Base-by-base conservation (phyloP, 495 filamentous ascomycete genomes). In the Penicillium steckii region DNA sequence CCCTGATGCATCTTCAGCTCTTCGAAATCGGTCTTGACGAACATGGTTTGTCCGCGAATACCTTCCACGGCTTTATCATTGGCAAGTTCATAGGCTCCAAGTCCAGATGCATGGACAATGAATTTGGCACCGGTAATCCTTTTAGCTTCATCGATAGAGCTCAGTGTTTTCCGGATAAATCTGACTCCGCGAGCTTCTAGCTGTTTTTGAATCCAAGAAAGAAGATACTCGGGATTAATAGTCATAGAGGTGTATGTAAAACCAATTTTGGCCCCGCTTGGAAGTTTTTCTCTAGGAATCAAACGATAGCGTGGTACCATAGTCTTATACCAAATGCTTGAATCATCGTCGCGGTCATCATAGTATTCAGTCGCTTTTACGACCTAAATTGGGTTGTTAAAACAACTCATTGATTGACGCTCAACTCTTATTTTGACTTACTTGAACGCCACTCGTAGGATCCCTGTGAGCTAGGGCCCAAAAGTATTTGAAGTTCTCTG, bases 391-490 rank as follows among this genome's bases (percentile, higher is more conserved):
- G n/a, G n/a, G n/a, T n/a, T n/a, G n/a, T n/a, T n/a, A n/a, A n/a
- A n/a, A n/a, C n/a, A n/a, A n/a, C n/a, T n/a, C n/a, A n/a, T n/a
- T n/a, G n/a, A n/a, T n/a, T n/a, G n/a, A n/a, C n/a, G n/a, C n/a
- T n/a, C n/a, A n/a, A n/a, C n/a, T n/a, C n/a, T n/a, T 13, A 49
- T 12, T 27, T 30, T 21, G 19, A 23, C 40, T 49, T 41, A 61
- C 58, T 23, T 61, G 55, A 8, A 61, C 55, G 1, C 59, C 59
- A 22, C 55, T 55, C 0, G 59, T 58, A 0, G 59, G 59, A 29
- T 61, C 59, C 19, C 55, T 44, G 10, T 61, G 55, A 10, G 59
- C 59, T 2, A 61, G 21, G 8, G 51, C 55, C 59, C 55, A 61
- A 38, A 17, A 61, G 23, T 58, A 58, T 18, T 49, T 52, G 44